Base-by-base conservation (phyloP, 768 basidiomycete genomes). In the Leccinum rimulosum region DNA sequence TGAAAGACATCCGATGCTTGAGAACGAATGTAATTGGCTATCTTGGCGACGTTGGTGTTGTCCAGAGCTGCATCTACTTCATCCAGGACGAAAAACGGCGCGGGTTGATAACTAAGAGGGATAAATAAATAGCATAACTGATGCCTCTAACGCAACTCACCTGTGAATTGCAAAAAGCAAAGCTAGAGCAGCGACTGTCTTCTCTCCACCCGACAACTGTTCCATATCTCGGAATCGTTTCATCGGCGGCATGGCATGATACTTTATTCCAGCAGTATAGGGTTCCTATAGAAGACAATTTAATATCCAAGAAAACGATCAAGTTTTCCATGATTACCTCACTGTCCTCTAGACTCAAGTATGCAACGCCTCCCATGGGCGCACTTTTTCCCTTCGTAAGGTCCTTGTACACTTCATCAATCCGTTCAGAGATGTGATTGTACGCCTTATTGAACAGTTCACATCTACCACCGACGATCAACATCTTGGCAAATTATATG, bases 151-250 rank as follows among this genome's bases (percentile, higher is more conserved):
- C 35, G 40, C 9, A 43, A 8, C 76, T 38, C 54, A 89, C 93
- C 91, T 95, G 74, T 99, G 96, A 55, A 98, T 96, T 5, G 97
- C 95, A 65, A 98, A 98, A 33, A 98, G 80, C 19, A 99, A 79
- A 1, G 96, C 96, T n/a, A 98, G 77, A 6, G 96, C 96, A 6
- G 97, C 97, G 51, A 98, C 95, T 0, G 97, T 98, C 78, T 98
- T 98, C 73, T 99, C 97, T 22, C 96, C 97, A 55, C 96, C 97
- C 0, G 95, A 98, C 14, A 98, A 79, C 72, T 98, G 96, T 59
- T 98, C 95, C 95, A 98, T 98, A 70, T 98, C 97, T 61, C 95
- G 84, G 82, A 98, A 98, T 2, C 95, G 90, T 73, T 99, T 99
- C 89, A 98, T 96, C 1, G 97, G 97, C 0, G 97, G 97, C 97